Evolutionary conservation across 148 eudicot genomes (phyloP).

Genomic region (Beta vulgaris): DNA sequence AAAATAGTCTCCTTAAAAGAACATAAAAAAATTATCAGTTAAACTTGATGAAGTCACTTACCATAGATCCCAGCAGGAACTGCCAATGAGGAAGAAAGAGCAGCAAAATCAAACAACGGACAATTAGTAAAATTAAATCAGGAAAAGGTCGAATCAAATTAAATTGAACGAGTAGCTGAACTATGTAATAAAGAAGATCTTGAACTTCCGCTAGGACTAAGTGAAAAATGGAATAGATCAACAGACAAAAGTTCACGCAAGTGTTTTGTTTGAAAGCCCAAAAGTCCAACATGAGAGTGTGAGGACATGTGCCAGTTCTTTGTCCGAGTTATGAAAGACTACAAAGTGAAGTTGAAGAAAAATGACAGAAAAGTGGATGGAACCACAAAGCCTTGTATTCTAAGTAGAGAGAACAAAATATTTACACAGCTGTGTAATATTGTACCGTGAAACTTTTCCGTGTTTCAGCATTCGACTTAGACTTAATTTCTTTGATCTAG

Average conservation of each 20-base stretch:
- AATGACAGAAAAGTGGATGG: too few species aligned
- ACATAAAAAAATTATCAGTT: neutral
- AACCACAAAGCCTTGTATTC: too few species aligned
- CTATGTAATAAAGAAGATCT: neutral
- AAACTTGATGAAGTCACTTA: constrained; percentile 39
- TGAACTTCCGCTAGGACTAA: neutral
- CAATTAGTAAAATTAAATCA: constrained; percentile 21
- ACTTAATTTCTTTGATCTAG: too few species aligned
- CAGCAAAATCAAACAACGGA: constrained; percentile 21
- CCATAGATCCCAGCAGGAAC: constrained; percentile 99
- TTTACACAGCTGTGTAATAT: too few species aligned
- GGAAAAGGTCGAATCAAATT: neutral
- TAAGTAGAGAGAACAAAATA: too few species aligned
- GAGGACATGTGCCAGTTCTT: too few species aligned
- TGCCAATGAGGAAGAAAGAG: constrained; percentile 32
- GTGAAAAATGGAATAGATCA: neutral
- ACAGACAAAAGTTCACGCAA: neutral
- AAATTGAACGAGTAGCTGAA: neutral
- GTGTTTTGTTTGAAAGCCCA: too few species aligned
- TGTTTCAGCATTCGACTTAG: too few species aligned
- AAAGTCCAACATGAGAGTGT: too few species aligned
- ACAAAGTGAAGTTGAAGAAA: too few species aligned
- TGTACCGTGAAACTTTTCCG: too few species aligned
- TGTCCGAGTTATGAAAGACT: too few species aligned
- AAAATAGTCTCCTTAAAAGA: constrained; percentile 4